These are phyloP conservation scores for Lachnellula occidentalis DNA, from an alignment of 2,329 filamentous ascomycete genomes.

Conservation along the genomic window DNA sequence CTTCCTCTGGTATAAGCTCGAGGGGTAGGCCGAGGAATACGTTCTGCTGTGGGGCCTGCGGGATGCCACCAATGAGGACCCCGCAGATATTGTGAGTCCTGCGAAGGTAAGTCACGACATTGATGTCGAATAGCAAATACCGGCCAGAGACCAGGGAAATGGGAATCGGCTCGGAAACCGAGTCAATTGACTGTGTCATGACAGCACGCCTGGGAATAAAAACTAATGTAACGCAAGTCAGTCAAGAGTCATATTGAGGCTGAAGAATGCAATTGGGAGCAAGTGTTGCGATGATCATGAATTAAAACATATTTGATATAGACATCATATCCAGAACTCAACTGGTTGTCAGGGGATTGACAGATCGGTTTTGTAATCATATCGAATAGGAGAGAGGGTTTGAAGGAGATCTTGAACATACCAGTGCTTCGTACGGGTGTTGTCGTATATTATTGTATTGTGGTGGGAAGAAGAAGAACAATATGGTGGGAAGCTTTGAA, in stretches of 20 bases:
- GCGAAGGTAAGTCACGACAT: conserved; percentile 72
- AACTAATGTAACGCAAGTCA: not conserved
- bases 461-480: not conserved
- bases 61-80: conserved; percentile 79
- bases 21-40: conserved; percentile 85
- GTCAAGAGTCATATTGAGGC: not conserved
- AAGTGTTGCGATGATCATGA: conserved; percentile 36
- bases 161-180: conserved; percentile 53
- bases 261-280: not conserved
- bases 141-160: conserved; percentile 76
- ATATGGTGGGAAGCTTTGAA: not conserved
- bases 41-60: conserved; percentile 91
- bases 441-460: conserved; percentile 3
- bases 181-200: conserved; percentile 17
- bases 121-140: conserved; percentile 85
- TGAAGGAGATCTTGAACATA: conserved; percentile 10
- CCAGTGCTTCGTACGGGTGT: conserved; percentile 2
- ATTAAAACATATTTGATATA: conserved; percentile 44
- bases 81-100: conserved; percentile 79
- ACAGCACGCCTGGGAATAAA: not conserved
- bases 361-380: conserved; percentile 71
- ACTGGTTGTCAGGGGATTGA: conserved; percentile 70
- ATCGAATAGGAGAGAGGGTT: conserved; percentile 24
- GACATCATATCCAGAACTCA: conserved; percentile 38
- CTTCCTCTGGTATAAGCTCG: conserved; percentile 89